Percentiles rank a stretch among this genome's conserved stretches.
phyloP scores from a whole-genome alignment of 768 basidiomycete genomes.

The Fomitopsis pulvina region DNA sequence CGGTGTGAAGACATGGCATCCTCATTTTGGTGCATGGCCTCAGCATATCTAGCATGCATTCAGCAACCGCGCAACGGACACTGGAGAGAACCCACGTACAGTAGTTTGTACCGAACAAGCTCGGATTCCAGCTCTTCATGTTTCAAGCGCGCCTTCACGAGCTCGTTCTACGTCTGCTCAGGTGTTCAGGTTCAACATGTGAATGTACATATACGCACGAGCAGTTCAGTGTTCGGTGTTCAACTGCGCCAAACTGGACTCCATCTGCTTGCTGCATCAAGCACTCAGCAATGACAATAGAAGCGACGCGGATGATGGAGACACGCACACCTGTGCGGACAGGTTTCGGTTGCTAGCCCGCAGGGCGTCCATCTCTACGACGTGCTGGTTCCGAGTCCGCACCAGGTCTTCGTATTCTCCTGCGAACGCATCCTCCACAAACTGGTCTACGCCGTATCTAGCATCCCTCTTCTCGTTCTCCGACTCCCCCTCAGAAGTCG shows the following conservation, averaged over 20 bases:
- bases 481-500: neutral
- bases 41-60: conserved; percentile 37
- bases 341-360: conserved; percentile 74
- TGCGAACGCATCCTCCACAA: conserved; percentile 82
- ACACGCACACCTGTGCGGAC: conserved; percentile 69
- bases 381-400: conserved; percentile 75
- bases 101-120: conserved; percentile 87
- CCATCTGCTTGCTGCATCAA: conserved; percentile 64
- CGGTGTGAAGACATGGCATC: conserved; percentile 41
- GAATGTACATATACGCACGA: conserved; percentile 33
- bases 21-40: conserved; percentile 45
- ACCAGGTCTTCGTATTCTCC: conserved; percentile 84
- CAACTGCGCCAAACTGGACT: conserved; percentile 69
- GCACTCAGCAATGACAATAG: neutral
- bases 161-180: conserved; percentile 55
- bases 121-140: conserved; percentile 94
- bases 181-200: conserved; percentile 14
- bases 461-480: conserved; percentile 5
- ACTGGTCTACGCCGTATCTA: conserved; percentile 67
- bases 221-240: conserved; percentile 75
- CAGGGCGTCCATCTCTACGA: conserved; percentile 75
- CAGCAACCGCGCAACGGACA: too few relatives aligned
- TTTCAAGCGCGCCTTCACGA: conserved; percentile 81
- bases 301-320: neutral
- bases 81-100: conserved; percentile 42